Base-by-base conservation (phyloP, 257 asterid species). In the Dorcoceras hygrometricum region DNA sequence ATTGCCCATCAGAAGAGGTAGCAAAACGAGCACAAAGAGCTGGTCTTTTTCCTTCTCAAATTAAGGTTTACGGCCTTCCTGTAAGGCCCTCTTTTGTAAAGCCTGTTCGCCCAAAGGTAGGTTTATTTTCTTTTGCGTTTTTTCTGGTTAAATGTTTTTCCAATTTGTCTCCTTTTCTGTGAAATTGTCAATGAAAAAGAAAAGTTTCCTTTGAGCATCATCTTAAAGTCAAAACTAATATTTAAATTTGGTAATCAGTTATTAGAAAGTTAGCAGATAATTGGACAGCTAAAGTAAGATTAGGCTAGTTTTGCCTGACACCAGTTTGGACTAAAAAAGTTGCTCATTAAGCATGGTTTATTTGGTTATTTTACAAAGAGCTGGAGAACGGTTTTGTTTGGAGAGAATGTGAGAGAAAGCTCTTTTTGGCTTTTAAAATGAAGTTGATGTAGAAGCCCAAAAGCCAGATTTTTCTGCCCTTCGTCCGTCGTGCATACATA, bases 31-130 rank as follows among this genome's bases (percentile, higher is more conserved):
- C 99, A 72, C n/a, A 78, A 59, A 87, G 90, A 83, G 97, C 97
- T 66, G 97, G 99, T 62, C 84, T 94, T 59, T 85, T 84, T 67
- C 83, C 83, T 64, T 75, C 95, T 60, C 99, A 94, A 76, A 85
- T 87, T 58, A 90, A 90, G 86, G 91, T 94, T 65, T 88, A 77
- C 59, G 99, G 99, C 60, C 99, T 94, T 77, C 97, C 99, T 5
- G 96, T 94, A 24, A 85, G 99, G 43, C 97, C 99, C 70, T 90
- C 97, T 8, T 94, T 94, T 75, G 95, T 90, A 72, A 94, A 90
- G 83, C 81, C 93, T 51, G 87, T 94, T 72, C 83, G 67, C 60
- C 88, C 93, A 24, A 86, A 94, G 99, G 99, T 90, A 73, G 61
- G 65, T 66, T 32, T 68, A 48, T 54, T 63, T 50, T 65, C 34